phyloP scores from a whole-genome alignment of 768 basidiomycete genomes.

The Vararia minispora region DNA sequence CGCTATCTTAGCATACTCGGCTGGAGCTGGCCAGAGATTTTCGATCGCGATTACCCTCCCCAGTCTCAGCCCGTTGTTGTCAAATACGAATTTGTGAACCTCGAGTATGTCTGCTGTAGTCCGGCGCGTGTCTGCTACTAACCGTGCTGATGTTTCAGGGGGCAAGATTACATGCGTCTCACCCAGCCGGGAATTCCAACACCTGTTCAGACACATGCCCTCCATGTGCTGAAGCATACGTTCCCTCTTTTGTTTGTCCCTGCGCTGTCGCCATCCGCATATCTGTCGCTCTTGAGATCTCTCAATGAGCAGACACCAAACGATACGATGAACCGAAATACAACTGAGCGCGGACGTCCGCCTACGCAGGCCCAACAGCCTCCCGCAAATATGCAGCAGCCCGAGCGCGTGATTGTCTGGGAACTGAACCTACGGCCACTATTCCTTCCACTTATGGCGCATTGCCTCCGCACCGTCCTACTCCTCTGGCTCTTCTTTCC shows the following conservation, averaged over 20 bases:
- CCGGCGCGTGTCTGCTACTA: neutral
- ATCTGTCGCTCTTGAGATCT: neutral
- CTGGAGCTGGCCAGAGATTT: constrained; percentile 31
- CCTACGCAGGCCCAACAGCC: constrained; percentile 11
- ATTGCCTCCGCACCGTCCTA: constrained; percentile 10
- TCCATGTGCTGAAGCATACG: constrained; percentile 10
- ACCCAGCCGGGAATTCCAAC: constrained; percentile 11
- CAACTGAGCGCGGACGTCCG: constrained; percentile 10
- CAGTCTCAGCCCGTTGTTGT: constrained; percentile 9
- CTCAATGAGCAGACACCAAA: constrained; percentile 1
- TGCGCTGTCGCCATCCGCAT: constrained; percentile 2
- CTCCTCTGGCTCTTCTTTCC: constrained; percentile 14
- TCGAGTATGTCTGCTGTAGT: constrained; percentile 6
- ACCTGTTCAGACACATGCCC: constrained; percentile 10
- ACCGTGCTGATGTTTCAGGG: constrained; percentile 4
- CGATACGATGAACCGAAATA: too few species aligned
- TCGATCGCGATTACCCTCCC: constrained; percentile 24
- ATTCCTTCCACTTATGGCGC: constrained; percentile 12
- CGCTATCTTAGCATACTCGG: constrained; percentile 23
- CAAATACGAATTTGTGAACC: constrained; percentile 10
- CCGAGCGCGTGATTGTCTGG: constrained; percentile 12
- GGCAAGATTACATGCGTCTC: constrained; percentile 11
- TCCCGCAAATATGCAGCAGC: constrained; percentile 10
- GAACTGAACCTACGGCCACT: constrained; percentile 14
- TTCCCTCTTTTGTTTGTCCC: constrained; percentile 11